phyloP scores from a whole-genome alignment of 495 filamentous ascomycete genomes.

The Aspergillus sclerotioniger region DNA sequence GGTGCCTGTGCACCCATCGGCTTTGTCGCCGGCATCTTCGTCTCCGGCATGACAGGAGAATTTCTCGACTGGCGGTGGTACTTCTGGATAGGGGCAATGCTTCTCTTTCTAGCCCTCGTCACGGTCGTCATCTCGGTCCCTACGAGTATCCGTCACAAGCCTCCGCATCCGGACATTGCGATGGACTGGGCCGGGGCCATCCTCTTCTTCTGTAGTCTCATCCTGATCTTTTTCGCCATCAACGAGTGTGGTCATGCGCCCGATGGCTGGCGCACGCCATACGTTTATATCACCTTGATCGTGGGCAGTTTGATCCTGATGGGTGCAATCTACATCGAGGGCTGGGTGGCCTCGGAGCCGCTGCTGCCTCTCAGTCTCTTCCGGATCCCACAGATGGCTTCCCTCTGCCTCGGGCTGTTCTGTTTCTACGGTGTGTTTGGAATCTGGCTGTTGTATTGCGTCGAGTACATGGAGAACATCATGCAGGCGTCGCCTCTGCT shows the following conservation, averaged over 20 bases:
- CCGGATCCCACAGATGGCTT: constrained; percentile 66
- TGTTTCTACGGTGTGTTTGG: background rate
- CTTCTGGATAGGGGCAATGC: constrained; percentile 70
- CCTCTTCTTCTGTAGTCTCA: constrained; percentile 62
- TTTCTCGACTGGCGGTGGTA: constrained; percentile 72
- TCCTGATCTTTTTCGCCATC: constrained; percentile 75
- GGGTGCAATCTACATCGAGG: constrained; percentile 67
- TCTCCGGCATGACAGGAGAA: constrained; percentile 68
- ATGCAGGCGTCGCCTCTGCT: constrained; percentile 66
- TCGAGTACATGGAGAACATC: constrained; percentile 62
- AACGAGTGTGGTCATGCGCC: constrained; percentile 71
- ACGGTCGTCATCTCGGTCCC: constrained; percentile 63
- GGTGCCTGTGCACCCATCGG: constrained; percentile 74
- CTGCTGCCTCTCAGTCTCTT: constrained; percentile 76
- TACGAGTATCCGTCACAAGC: constrained; percentile 52
- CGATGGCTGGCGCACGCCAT: constrained; percentile 68
- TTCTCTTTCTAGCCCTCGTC: constrained; percentile 46
- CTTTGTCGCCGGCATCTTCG: constrained; percentile 80
- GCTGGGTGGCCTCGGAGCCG: constrained; percentile 69
- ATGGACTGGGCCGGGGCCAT: constrained; percentile 73
- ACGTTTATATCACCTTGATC: constrained; percentile 62
- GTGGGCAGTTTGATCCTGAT: constrained; percentile 48
- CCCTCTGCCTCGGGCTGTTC: constrained; percentile 47
- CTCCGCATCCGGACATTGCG: constrained; percentile 37
- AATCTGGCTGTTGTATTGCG: background rate